Base-by-base conservation (phyloP, 2,329 filamentous ascomycete species). In the Myriosclerotinia duriaeana region DNA sequence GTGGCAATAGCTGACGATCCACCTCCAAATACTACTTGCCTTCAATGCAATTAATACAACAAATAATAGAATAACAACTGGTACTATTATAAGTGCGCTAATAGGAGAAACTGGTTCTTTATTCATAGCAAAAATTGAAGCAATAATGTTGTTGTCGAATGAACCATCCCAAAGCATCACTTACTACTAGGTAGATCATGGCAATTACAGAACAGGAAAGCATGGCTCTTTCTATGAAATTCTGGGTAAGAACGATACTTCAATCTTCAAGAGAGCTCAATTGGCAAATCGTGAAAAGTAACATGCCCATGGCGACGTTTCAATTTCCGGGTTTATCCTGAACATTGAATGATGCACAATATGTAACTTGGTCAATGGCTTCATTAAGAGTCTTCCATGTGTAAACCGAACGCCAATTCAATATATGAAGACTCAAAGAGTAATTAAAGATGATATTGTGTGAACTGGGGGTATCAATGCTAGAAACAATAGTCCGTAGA, bases 51-150 rank as follows among this genome's bases (percentile, higher is more conserved):
- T 71, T 66, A 72, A 74, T 71, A 75, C 75, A 69, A 73, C 73
- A 42, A 72, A 74, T 65, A 67, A 70, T 68, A 74, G 76, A 48
- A 82, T 76, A 66, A 78, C 72, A 67, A 83, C 81, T 52, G 81
- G 81, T 65, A 83, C 78, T 56, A 82, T 73, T 66, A 82, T 76
- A 69, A 83, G 75, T 66, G 78, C 78, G 67, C 80, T 75, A 71
- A 82, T 72, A 69, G 80, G 78, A 71, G 77, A 73, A 66, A 75
- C 74, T 66, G 73, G 78, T 71, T 76, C 78, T 66, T 66, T 75
- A 72, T 68, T 75, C 75, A 77, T 77, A 75, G 73, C 75, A 73
- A 67, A 67, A 69, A 62, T 69, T 50, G 71, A 73, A 68, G 52
- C 69, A 68, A 69, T 50, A 66, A 50, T 9, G 30, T 68, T 70